A percentile compares a stretch with the other conserved stretches of the same genome.
Conservation (phyloP, 2,329 filamentous ascomycete species). For the Ceratocystis harringtonii region DNA sequence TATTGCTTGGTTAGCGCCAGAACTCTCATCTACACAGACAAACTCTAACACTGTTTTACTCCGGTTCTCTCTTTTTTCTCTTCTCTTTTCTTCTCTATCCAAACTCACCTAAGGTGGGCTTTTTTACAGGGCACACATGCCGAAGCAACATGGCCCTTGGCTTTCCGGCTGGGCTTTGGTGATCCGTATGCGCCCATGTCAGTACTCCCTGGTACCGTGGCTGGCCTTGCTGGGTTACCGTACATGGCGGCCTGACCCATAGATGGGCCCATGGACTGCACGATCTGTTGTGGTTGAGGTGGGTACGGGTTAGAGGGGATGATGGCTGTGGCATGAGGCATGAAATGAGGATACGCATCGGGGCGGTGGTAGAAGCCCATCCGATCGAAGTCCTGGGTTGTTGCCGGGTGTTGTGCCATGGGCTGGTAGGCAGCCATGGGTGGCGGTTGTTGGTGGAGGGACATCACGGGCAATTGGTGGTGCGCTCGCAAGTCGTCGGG, state of each 20-base stretch:
- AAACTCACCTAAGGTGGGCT: constrained; percentile 54
- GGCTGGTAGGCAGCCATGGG: constrained; percentile 11
- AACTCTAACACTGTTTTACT: background rate
- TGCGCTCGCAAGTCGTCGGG: constrained; percentile 23
- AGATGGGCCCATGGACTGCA: constrained; percentile 23
- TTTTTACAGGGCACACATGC: constrained; percentile 77
- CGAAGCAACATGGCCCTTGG: constrained; percentile 69
- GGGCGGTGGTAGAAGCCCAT: constrained; percentile 28
- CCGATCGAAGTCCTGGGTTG: constrained; percentile 23
- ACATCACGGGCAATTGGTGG: constrained; percentile 8
- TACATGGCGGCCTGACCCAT: constrained; percentile 17
- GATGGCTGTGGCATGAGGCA: constrained; percentile 13
- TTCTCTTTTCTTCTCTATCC: background rate
- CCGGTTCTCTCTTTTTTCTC: background rate
- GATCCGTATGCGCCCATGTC: constrained; percentile 36
- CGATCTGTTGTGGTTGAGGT: constrained; percentile 16
- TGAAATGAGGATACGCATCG: constrained; percentile 22
- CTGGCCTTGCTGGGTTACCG: constrained; percentile 2
- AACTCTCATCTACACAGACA: background rate
- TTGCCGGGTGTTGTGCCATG: constrained; percentile 5
- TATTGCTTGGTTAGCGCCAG: constrained; percentile 6
- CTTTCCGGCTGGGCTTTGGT: constrained; percentile 49
- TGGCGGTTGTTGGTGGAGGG: background rate
- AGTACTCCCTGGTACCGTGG: constrained; percentile 18
- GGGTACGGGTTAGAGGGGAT: constrained; percentile 13